phyloP scores from a whole-genome alignment of 2,329 filamentous ascomycete species.

The Furcasterigmium furcatum region DNA sequence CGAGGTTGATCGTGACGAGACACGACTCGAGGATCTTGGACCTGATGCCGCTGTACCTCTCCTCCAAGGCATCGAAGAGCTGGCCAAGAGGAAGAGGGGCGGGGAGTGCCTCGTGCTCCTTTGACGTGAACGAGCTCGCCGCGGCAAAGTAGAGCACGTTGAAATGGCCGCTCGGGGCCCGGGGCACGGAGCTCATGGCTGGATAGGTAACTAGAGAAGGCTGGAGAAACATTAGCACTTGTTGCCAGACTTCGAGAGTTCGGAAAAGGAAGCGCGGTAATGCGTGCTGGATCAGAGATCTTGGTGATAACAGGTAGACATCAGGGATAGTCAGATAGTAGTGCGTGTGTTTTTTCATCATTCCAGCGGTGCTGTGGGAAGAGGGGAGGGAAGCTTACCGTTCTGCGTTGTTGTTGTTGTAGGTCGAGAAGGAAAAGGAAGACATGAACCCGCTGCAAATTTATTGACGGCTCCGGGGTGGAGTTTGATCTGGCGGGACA shows the following conservation, averaged over 20 bases:
- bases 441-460: neutral
- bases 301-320: slow-evolving; percentile 62
- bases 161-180: slow-evolving; percentile 63
- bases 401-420: neutral
- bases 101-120: slow-evolving; percentile 59
- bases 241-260: slow-evolving; percentile 1
- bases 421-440: neutral
- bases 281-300: slow-evolving; percentile 58
- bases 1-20: slow-evolving; percentile 75
- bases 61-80: slow-evolving; percentile 67
- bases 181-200: slow-evolving; percentile 34
- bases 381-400: slow-evolving; percentile 26
- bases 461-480: neutral
- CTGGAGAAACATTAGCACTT: slow-evolving; percentile 15
- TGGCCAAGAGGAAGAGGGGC: slow-evolving; percentile 62
- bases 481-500: too few species aligned
- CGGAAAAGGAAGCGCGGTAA: slow-evolving; percentile 7
- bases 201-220: neutral
- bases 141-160: slow-evolving; percentile 80
- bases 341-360: slow-evolving; percentile 59
- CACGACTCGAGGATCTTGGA: slow-evolving; percentile 67
- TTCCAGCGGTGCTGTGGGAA: slow-evolving; percentile 23
- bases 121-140: slow-evolving; percentile 68
- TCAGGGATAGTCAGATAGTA: slow-evolving; percentile 58
- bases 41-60: slow-evolving; percentile 66